phyloP scores from a whole-genome alignment of 345 rosid species.

The Streptanthus diversifolius region DNA sequence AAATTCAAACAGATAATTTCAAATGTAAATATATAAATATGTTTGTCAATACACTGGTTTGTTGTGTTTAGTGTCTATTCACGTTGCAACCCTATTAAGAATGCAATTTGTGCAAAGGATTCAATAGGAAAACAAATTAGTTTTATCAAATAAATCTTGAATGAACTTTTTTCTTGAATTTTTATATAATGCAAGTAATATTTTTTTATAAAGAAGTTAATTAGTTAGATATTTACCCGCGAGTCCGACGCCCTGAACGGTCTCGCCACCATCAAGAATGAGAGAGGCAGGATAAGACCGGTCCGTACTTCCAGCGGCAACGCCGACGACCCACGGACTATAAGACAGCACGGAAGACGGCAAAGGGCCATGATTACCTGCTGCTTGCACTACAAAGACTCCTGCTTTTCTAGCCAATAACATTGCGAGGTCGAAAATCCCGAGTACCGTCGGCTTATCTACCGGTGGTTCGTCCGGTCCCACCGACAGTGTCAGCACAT shows the following conservation, averaged over 20 bases:
- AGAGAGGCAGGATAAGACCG: conserved; percentile 56
- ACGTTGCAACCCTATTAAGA: neutral
- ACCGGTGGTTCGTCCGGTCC: conserved; percentile 79
- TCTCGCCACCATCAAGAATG: conserved; percentile 56
- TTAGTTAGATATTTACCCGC: conserved; percentile 45
- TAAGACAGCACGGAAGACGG: conserved; percentile 59
- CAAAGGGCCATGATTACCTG: conserved; percentile 67
- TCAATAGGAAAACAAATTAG: neutral
- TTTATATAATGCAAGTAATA: neutral
- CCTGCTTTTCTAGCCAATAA: conserved; percentile 67
- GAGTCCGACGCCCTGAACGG: conserved; percentile 57
- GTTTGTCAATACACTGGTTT: neutral
- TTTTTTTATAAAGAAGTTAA: neutral
- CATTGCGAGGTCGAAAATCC: conserved; percentile 58
- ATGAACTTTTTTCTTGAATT: neutral
- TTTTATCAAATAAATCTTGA: neutral
- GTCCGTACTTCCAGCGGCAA: conserved; percentile 60
- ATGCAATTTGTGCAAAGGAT: neutral
- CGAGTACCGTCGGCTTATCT: conserved; percentile 50
- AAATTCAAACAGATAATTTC: neutral
- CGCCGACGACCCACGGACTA: conserved; percentile 82
- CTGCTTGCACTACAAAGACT: conserved; percentile 82
- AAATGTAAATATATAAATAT: neutral
- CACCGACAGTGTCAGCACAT: conserved; percentile 54
- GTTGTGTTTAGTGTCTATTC: neutral